Base-by-base conservation (phyloP, 495 filamentous ascomycete species). In the Trichocladium antarcticum region DNA sequence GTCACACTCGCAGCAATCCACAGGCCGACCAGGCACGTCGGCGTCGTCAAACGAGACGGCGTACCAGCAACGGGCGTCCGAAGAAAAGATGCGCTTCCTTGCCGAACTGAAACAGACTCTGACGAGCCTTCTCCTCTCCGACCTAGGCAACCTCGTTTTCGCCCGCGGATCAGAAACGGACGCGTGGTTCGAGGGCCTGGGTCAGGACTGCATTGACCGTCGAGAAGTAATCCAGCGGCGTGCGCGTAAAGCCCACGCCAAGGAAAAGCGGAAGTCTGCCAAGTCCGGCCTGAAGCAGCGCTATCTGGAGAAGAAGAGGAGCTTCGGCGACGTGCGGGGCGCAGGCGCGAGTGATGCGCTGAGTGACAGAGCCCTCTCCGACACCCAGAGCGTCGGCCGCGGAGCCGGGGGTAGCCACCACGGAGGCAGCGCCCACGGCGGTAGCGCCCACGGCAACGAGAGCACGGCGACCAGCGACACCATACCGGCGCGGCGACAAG, bases 101-200 rank as follows among this genome's bases (percentile, higher is more conserved):
- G 69, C 77, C 1, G 82, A 87, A 14, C 69, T 95, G 28, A 81
- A 82, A 57, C 85, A 87, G 58, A 84, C 80, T 1, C 67, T 96
- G 45, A 87, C 83, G 12, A 88, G 87, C 54, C 69, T 98, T 24
- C 73, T 98, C 8, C 68, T 97, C 28, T 96, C 89, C 51, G 92
- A 98, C 65, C 73, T 98, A 14, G 87, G 88, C 8, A 85, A 81
- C 37, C 77, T 84, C 8, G 82, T 95, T 12, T 95, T 89, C 67
- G 78, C 82, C 28, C 79, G 81, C 51, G 84, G 92, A 12, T 90
- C 86, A 53, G 92, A 98, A 68, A 98, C 90, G 14, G 92, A 97
- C 56, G 78, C 74, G 20, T 96, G 90, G 87, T 90, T 95, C 60
- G 79, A 82, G 51, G 77, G 75, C 16, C 62, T 94, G 3, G 81